Evolutionary conservation across 1,284 basidiomycete species (phyloP).

Genomic region (Bondarzewia mesenterica): DNA sequence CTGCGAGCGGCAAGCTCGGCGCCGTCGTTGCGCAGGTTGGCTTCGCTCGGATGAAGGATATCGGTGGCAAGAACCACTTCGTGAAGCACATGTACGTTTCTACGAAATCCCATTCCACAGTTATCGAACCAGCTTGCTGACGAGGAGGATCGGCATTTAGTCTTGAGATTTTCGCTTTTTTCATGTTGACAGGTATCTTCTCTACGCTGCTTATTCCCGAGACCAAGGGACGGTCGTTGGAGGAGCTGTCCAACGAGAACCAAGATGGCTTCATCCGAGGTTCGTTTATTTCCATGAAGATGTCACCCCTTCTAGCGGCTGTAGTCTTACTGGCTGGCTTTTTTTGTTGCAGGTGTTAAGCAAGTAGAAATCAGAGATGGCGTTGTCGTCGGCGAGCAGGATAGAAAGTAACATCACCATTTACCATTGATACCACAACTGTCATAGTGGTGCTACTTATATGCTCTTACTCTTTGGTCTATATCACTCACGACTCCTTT

Average conservation of each 20-base stretch:
- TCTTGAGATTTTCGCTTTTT: conserved; percentile 65
- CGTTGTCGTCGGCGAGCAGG: background rate
- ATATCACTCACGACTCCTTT: no score
- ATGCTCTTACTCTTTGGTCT: background rate
- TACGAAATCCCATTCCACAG: no score
- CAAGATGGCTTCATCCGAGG: conserved; percentile 52
- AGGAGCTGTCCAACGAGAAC: conserved; percentile 65
- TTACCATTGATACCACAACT: no score
- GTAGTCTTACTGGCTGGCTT: background rate
- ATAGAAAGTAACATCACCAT: no score
- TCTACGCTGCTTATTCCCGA: conserved; percentile 73
- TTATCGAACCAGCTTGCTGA: no score
- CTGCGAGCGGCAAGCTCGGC: conserved; percentile 77
- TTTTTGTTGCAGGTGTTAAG: conserved; percentile 1
- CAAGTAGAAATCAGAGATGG: conserved; percentile 3
- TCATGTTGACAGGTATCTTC: conserved; percentile 76
- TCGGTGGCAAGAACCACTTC: conserved; percentile 52
- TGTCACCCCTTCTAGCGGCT: background rate
- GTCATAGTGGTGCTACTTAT: background rate
- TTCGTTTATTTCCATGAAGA: background rate
- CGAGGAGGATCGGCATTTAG: no score
- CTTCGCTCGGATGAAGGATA: conserved; percentile 64
- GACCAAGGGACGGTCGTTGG: conserved; percentile 62
- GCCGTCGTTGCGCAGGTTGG: conserved; percentile 80
- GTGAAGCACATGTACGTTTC: conserved; percentile 52